Conservation (phyloP, 2,329 filamentous ascomycete genomes). For the Xylaria hypoxylon region DNA sequence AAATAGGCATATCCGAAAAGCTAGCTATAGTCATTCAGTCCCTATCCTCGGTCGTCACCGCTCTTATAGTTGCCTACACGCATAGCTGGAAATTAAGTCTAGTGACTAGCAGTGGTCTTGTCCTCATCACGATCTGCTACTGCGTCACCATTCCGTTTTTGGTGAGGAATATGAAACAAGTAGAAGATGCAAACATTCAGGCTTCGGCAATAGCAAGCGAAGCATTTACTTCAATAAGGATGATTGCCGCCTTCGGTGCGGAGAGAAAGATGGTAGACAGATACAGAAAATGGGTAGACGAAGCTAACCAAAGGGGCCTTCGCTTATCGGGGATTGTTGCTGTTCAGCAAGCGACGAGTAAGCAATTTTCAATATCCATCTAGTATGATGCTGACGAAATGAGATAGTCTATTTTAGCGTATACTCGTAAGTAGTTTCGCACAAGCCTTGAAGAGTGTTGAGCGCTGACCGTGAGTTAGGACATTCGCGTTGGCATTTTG, state of each 20-base stretch:
- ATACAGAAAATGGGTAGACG: slow-evolving; percentile 66
- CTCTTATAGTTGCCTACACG: slow-evolving; percentile 67
- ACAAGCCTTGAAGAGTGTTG: not conserved
- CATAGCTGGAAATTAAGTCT: slow-evolving; percentile 70
- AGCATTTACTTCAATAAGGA: slow-evolving; percentile 68
- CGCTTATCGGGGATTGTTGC: slow-evolving; percentile 47
- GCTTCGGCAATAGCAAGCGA: slow-evolving; percentile 71
- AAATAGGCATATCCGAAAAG: slow-evolving; percentile 73
- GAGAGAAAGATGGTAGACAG: slow-evolving; percentile 64
- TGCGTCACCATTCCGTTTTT: slow-evolving; percentile 66
- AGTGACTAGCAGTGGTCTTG: slow-evolving; percentile 67
- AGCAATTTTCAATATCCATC: slow-evolving; percentile 21
- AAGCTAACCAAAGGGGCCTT: slow-evolving; percentile 56
- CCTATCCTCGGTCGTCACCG: slow-evolving; percentile 61
- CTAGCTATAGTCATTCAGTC: slow-evolving; percentile 69
- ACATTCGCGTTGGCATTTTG: slow-evolving; percentile 51
- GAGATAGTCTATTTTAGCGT: slow-evolving; percentile 50
- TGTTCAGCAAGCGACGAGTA: slow-evolving; percentile 49
- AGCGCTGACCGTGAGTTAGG: slow-evolving; percentile 39
- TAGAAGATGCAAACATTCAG: slow-evolving; percentile 66
- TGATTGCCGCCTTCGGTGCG: slow-evolving; percentile 72
- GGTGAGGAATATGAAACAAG: slow-evolving; percentile 62
- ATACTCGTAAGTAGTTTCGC: slow-evolving; percentile 43
- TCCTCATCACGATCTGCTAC: slow-evolving; percentile 66
- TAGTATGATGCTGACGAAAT: slow-evolving; percentile 32